Conservation (phyloP, 176 grass and related monocot species). For the Aegilops tauschii region DNA sequence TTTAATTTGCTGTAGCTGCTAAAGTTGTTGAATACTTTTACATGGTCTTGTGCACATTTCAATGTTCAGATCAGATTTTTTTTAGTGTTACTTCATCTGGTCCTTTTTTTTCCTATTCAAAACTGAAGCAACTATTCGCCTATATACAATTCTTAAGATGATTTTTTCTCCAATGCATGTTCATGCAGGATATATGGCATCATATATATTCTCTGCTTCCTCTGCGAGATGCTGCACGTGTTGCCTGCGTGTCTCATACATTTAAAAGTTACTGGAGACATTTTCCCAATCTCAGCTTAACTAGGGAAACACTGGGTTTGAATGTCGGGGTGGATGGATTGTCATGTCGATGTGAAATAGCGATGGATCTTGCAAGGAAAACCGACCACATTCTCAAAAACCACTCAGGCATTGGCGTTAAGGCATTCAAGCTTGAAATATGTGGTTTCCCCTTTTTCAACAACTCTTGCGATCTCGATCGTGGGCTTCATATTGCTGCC, state of each 20-base stretch:
- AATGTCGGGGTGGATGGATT: background rate
- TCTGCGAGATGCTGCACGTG: constrained; percentile 13
- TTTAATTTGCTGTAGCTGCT: background rate
- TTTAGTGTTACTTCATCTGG: background rate
- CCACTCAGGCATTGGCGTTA: background rate
- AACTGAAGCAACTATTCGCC: background rate
- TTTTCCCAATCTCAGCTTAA: background rate
- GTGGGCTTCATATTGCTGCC: background rate
- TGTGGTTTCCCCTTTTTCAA: background rate
- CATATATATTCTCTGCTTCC: background rate
- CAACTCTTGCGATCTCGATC: background rate
- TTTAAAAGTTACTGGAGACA: background rate
- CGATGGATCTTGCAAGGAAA: background rate
- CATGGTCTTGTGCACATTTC: background rate
- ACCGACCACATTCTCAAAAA: background rate
- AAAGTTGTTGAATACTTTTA: background rate
- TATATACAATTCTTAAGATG: background rate
- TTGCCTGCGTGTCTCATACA: background rate
- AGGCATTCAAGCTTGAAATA: background rate
- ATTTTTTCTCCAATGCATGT: background rate
- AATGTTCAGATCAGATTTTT: background rate
- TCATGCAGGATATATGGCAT: background rate
- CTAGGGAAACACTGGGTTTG: background rate
- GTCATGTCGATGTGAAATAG: background rate
- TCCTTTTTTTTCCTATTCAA: background rate